Conservation (phyloP, 225 moss, liverwort and hornwort species). For the Antitrichia curtipendula region DNA sequence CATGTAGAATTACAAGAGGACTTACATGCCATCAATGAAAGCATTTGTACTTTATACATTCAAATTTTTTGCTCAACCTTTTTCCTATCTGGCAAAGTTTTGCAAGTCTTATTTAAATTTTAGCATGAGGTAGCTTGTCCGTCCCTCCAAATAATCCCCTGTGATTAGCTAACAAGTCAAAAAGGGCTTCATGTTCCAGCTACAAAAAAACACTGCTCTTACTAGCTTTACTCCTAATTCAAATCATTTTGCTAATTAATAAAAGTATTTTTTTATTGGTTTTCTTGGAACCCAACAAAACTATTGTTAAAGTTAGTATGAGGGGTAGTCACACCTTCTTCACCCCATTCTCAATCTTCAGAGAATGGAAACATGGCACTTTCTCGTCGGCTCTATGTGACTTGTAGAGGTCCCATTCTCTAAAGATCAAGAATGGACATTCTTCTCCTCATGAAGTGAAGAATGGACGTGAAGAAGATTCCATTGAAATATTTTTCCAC, state of each 20-base stretch:
- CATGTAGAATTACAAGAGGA: no score
- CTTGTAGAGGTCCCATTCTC: no score
- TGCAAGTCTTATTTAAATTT: not conserved
- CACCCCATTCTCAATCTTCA: no score
- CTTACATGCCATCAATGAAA: not conserved
- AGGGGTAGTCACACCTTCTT: no score
- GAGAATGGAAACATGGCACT: no score
- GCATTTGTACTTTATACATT: not conserved
- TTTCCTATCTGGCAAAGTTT: not conserved
- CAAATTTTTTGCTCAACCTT: fast-evolving
- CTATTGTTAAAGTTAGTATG: no score
- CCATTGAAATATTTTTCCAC: no score
- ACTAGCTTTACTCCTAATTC: not conserved
- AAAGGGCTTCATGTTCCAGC: fast-evolving
- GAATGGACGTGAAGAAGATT: no score
- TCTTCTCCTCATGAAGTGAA: no score
- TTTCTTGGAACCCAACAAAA: not conserved
- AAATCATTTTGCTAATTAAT: not conserved
- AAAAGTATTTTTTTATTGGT: fast-evolving
- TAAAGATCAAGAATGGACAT: no score
- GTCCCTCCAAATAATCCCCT: not conserved
- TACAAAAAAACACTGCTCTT: fast-evolving
- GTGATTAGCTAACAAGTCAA: fast-evolving
- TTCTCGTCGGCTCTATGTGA: no score
- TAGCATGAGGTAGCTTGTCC: fast-evolving